Evolutionary conservation across 2,329 filamentous ascomycete species (phyloP).

Genomic region (Penicillium sp.): DNA sequence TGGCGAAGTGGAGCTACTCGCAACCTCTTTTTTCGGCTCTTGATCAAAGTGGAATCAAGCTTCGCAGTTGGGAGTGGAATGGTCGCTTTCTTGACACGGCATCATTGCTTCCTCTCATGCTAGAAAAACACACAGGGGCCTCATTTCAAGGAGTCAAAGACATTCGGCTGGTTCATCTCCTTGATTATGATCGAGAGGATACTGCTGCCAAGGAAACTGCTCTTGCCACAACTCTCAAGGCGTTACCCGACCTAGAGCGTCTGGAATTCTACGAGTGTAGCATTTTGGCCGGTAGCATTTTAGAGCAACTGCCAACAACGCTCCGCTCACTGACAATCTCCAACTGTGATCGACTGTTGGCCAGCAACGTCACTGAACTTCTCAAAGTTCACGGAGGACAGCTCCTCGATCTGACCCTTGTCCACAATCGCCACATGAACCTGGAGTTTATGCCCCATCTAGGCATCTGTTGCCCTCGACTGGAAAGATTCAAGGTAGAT

Average conservation of each 20-base stretch:
- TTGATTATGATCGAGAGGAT: slow-evolving; percentile 46
- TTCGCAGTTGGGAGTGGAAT: slow-evolving; percentile 60
- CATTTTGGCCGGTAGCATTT: slow-evolving; percentile 65
- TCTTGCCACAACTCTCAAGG: slow-evolving; percentile 52
- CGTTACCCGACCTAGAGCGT: slow-evolving; percentile 65
- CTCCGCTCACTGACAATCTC: slow-evolving; percentile 70
- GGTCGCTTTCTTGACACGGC: slow-evolving; percentile 44
- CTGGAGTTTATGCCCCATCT: slow-evolving; percentile 72
- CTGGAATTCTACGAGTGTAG: slow-evolving; percentile 75
- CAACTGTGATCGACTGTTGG: slow-evolving; percentile 75
- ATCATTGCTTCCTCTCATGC: slow-evolving; percentile 46
- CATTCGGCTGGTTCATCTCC: slow-evolving; percentile 40
- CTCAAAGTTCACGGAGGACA: slow-evolving; percentile 65
- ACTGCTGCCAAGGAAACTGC: slow-evolving; percentile 24
- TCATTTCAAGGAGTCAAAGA: slow-evolving; percentile 52
- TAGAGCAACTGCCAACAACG: slow-evolving; percentile 67
- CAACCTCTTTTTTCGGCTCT: slow-evolving; percentile 66
- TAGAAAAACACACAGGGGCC: slow-evolving; percentile 55
- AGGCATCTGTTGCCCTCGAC: slow-evolving; percentile 65
- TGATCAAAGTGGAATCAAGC: slow-evolving; percentile 47
- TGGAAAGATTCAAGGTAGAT: slow-evolving; percentile 74
- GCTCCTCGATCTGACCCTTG: slow-evolving; percentile 68
- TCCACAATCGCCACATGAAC: slow-evolving; percentile 77
- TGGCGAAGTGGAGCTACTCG: slow-evolving; percentile 68
- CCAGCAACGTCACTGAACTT: slow-evolving; percentile 65